Evolutionary conservation across 208 protist genomes (phyloP).

Genomic region (Naegleria fowleri): DNA sequence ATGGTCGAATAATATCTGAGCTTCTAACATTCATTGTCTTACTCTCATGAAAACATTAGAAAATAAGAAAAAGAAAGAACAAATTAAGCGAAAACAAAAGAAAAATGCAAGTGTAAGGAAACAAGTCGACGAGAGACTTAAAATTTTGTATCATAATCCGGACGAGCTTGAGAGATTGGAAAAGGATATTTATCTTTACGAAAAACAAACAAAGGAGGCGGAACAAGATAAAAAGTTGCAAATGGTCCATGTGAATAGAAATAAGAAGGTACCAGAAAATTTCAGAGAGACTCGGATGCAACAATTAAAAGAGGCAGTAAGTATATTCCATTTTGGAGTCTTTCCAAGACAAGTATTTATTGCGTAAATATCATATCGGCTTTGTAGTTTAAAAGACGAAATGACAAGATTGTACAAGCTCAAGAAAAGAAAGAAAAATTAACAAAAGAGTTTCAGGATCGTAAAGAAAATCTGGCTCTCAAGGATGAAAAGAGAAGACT

Average conservation of each 20-base stretch:
- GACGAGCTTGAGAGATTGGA: not conserved
- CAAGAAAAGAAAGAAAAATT: no score
- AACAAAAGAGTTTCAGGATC: not conserved
- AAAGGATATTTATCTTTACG: not conserved
- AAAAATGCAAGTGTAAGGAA: not conserved
- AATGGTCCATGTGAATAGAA: not conserved
- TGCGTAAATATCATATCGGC: no score
- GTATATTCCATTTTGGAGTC: no score
- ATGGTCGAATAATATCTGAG: no score
- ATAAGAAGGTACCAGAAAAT: not conserved
- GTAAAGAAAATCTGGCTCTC: constrained; percentile 3
- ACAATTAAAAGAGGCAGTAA: not conserved
- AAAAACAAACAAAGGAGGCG: not conserved
- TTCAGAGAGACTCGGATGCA: not conserved
- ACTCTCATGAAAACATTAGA: not conserved
- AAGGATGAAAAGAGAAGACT: not conserved
- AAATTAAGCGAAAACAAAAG: not conserved
- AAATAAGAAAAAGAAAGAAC: not conserved
- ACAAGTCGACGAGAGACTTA: not conserved
- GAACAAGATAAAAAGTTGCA: not conserved
- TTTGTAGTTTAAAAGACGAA: not conserved
- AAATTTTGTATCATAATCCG: not conserved
- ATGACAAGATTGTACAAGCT: not conserved
- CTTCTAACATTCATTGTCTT: no score
- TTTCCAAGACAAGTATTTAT: no score